Evolutionary conservation across 2,329 filamentous ascomycete genomes (phyloP).

Genomic region (Penicillium sclerotiorum): DNA sequence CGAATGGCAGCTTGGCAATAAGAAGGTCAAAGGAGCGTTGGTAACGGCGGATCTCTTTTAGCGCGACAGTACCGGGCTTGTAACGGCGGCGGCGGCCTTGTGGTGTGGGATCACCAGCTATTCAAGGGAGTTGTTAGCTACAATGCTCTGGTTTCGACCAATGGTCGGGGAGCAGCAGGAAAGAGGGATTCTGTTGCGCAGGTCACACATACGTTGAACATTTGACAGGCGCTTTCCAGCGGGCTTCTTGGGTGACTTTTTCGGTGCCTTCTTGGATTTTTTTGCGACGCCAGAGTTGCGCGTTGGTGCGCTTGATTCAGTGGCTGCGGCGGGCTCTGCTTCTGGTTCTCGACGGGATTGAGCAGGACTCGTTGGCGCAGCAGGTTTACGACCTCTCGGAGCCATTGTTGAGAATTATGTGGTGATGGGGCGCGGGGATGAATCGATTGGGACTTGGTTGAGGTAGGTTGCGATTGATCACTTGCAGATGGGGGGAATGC

Average conservation of each 20-base stretch:
- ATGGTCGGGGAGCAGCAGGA: not conserved
- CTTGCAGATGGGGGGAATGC: constrained; percentile 4
- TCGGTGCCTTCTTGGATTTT: constrained; percentile 18
- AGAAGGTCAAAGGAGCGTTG: constrained; percentile 88
- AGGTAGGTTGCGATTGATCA: constrained; percentile 16
- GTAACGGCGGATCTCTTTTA: constrained; percentile 88
- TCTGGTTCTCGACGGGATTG: constrained; percentile 9
- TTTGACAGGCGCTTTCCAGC: constrained; percentile 31
- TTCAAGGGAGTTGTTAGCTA: constrained; percentile 8
- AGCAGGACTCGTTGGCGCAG: constrained; percentile 21
- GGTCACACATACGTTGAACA: constrained; percentile 39
- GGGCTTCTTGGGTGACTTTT: constrained; percentile 15
- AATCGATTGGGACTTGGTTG: not conserved
- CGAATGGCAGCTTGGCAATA: constrained; percentile 62
- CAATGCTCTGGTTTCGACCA: not conserved
- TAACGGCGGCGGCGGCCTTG: constrained; percentile 65
- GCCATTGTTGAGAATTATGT: constrained; percentile 24
- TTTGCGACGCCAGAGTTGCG: constrained; percentile 29
- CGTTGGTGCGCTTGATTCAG: constrained; percentile 20
- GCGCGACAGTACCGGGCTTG: constrained; percentile 77
- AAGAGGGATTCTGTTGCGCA: not conserved
- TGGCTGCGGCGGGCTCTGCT: constrained; percentile 8
- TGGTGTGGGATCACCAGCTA: constrained; percentile 75
- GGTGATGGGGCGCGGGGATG: not conserved
- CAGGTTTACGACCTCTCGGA: constrained; percentile 25